These are phyloP conservation scores for Kwoniella botswanensis DNA, from an alignment of 768 basidiomycete genomes.

Conservation along the genomic window DNA sequence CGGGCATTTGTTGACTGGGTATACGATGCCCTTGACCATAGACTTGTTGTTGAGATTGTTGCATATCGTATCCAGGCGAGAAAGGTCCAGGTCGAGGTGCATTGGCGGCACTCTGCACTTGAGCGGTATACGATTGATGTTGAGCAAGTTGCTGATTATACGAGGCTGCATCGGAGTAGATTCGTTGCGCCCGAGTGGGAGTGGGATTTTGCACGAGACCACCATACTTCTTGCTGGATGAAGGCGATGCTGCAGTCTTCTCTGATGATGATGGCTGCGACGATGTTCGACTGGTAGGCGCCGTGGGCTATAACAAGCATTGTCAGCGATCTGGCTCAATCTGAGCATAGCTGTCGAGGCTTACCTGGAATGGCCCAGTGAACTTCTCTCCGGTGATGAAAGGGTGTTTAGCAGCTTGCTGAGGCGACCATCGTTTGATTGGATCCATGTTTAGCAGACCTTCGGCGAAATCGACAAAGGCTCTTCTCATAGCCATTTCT, in stretches of 20 bases:
- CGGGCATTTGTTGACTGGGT: conserved; percentile 37
- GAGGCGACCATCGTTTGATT: conserved; percentile 93
- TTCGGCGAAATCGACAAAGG: conserved; percentile 97
- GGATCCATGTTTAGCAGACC: conserved; percentile 94
- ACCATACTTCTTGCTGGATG: conserved; percentile 66
- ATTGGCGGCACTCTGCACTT: conserved; percentile 69
- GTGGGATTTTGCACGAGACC: conserved; percentile 78
- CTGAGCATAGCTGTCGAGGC: conserved; percentile 12
- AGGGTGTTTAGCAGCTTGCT: conserved; percentile 92
- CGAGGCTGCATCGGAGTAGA: conserved; percentile 87
- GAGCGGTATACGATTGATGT: conserved; percentile 90
- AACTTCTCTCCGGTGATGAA: conserved; percentile 99
- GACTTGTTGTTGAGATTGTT: conserved; percentile 27
- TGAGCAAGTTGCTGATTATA: conserved; percentile 95
- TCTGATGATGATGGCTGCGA: conserved; percentile 1
- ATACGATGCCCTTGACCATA: conserved; percentile 42
- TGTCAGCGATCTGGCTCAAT: background rate
- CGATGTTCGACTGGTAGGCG: conserved; percentile 1
- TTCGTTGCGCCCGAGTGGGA: conserved; percentile 79
- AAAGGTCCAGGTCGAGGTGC: conserved; percentile 46
- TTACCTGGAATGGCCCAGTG: conserved; percentile 61
- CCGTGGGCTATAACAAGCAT: background rate
- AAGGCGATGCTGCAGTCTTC: conserved; percentile 21
- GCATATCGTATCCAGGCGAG: conserved; percentile 53
- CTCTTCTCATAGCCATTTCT: conserved; percentile 92